Evolutionary conservation across 164 flowering plant species (phyloP).

Genomic region (Platanus orientalis): DNA sequence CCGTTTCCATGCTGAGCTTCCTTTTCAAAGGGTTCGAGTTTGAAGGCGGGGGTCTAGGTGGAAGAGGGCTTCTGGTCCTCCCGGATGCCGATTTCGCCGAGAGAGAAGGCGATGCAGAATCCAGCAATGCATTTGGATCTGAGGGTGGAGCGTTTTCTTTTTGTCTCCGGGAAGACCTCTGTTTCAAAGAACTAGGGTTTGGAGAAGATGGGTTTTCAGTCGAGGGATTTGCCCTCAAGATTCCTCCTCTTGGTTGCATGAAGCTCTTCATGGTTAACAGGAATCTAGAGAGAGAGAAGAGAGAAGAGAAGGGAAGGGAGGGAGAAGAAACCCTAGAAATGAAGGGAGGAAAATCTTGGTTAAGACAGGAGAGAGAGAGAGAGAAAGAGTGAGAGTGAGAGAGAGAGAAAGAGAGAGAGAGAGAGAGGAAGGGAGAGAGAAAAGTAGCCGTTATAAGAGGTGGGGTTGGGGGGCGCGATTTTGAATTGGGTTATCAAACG

Average conservation of each 20-base stretch:
- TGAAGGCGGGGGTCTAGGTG: conserved; percentile 71
- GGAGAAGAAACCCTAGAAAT: not conserved
- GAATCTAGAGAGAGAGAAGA: conserved; percentile 1
- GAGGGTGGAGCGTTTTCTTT: conserved; percentile 61
- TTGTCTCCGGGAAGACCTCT: conserved; percentile 36
- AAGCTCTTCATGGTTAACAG: conserved; percentile 48
- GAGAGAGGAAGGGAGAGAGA: conserved; percentile 12
- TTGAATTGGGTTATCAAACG: conserved; percentile 2
- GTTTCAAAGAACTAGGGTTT: conserved; percentile 32
- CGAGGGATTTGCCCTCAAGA: conserved; percentile 41
- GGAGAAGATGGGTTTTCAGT: conserved; percentile 24
- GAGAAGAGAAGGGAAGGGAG: conserved; percentile 1
- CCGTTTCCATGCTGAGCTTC: conserved; percentile 53
- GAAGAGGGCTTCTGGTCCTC: conserved; percentile 65
- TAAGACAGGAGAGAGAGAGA: not conserved
- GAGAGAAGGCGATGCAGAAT: conserved; percentile 18
- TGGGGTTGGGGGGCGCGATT: not conserved
- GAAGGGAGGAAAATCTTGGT: not conserved
- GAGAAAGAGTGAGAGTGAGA: too few relatives aligned
- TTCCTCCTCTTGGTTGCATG: conserved; percentile 42
- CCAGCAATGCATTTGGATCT: conserved; percentile 33
- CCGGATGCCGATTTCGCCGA: conserved; percentile 26
- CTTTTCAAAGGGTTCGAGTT: conserved; percentile 58
- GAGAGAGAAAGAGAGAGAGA: conserved; percentile 2
- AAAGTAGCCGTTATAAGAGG: conserved; percentile 15